Conservation (phyloP, 352 stramenopile genomes). For the Elongisporangium anandrum region DNA sequence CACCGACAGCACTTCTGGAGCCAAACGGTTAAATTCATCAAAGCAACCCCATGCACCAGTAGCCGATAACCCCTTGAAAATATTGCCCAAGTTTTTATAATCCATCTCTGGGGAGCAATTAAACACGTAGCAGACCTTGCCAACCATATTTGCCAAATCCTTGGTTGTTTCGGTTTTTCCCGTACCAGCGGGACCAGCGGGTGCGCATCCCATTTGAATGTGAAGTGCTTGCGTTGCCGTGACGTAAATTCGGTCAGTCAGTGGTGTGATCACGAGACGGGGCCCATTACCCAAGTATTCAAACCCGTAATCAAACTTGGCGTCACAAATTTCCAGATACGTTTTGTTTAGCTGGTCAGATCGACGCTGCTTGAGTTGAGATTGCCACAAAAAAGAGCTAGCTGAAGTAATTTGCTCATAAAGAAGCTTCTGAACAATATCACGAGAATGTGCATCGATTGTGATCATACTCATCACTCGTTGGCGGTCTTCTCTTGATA, state of each 20-base stretch:
- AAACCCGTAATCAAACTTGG: constrained; percentile 92
- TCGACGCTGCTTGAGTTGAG: constrained; percentile 87
- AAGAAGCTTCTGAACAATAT: constrained; percentile 91
- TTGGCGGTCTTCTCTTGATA: constrained; percentile 86
- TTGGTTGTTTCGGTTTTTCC: constrained; percentile 97
- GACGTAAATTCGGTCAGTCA: constrained; percentile 95
- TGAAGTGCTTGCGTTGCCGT: constrained; percentile 93
- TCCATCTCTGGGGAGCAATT: constrained; percentile 96
- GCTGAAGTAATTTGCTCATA: constrained; percentile 72
- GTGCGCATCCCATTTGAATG: constrained; percentile 94
- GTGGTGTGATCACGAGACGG: constrained; percentile 91
- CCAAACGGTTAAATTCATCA: constrained; percentile 95
- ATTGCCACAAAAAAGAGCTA: constrained; percentile 91
- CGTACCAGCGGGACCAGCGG: constrained; percentile 84
- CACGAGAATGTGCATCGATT: constrained; percentile 90
- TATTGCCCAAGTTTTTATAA: constrained; percentile 94
- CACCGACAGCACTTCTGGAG: constrained; percentile 90
- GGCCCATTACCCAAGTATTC: constrained; percentile 94
- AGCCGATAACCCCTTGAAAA: constrained; percentile 94
- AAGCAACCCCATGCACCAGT: constrained; percentile 94
- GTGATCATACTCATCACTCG: constrained; percentile 95
- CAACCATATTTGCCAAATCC: constrained; percentile 90
- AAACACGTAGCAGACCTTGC: constrained; percentile 94
- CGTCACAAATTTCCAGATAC: constrained; percentile 88
- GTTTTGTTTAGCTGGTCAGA: constrained; percentile 42